Evolutionary conservation across 1,139 yeast genomes (phyloP).

Genomic region (Pichia sp.): DNA sequence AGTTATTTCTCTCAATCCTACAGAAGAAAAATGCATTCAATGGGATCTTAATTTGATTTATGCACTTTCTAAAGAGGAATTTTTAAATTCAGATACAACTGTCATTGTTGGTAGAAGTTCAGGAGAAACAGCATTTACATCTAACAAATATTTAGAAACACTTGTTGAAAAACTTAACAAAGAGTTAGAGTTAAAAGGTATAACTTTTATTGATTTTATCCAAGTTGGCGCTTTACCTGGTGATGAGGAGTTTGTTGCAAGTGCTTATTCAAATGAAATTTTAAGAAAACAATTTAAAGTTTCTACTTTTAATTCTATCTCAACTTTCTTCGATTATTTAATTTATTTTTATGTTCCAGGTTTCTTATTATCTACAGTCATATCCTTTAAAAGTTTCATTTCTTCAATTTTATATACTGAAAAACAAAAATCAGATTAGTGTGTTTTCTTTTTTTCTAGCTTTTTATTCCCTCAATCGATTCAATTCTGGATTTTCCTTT

Average conservation of each 20-base stretch:
- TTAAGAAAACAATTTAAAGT: conserved; percentile 7
- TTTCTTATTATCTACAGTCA: background rate
- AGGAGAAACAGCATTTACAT: conserved; percentile 1
- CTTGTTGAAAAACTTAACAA: background rate
- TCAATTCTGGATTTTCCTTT: background rate
- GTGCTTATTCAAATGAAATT: conserved; percentile 5
- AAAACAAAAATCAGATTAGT: conserved; percentile 1
- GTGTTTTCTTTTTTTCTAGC: background rate
- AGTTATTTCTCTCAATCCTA: conserved; percentile 8
- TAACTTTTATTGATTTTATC: conserved; percentile 3
- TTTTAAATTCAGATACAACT: conserved; percentile 1
- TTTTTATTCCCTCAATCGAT: background rate
- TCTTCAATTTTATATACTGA: background rate
- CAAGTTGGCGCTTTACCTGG: conserved; percentile 8
- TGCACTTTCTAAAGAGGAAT: background rate
- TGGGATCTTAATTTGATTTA: conserved; percentile 12
- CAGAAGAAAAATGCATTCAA: conserved; percentile 2
- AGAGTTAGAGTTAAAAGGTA: background rate
- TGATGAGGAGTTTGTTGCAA: conserved; percentile 12
- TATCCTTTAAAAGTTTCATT: conserved; percentile 39
- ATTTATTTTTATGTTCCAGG: conserved; percentile 8
- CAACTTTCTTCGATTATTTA: conserved; percentile 1
- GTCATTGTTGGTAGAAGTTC: conserved; percentile 9
- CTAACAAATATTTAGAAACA: conserved; percentile 4
- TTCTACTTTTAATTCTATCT: background rate